Base-by-base conservation (phyloP, 2,329 filamentous ascomycete genomes). In the Sarocladium oryzae region DNA sequence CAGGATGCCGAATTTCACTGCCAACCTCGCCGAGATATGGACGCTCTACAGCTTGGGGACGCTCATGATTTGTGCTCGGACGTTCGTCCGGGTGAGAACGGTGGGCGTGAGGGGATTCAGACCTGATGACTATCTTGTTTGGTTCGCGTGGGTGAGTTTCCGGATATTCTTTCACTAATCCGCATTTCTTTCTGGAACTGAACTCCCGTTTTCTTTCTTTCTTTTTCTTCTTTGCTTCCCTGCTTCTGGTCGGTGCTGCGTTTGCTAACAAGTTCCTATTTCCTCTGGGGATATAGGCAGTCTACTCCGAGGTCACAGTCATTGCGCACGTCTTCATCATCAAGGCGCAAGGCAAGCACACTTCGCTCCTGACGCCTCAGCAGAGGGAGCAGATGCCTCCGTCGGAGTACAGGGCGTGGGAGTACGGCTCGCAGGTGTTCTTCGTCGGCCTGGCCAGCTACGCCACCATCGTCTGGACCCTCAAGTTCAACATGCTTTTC, bases 401-500 rank as follows among this genome's bases (percentile, higher is more conserved):
- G 2, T 58, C 58, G 2, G 59, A 67, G 15, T 58, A 60, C 2
- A 50, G 50, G 8, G 52, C 57, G 5, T 66, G 64, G 57, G 54
- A 56, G 0, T 66, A 53, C 51, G 67, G 66, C 1, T 64, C 69
- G 0, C 60, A 70, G 45, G 62, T 63, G 41, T 71, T 70, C 49
- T 56, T 68, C 18, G 56, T 64, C 1, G 69, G 67, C 1, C 58
- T 66, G 32, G 56, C 57, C 10, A 60, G 59, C 2, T 71, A 72
- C 10, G 58, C 63, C 10, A 53, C 63, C 11, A 62, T 70, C 24
- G 57, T 72, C 3, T 72, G 69, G 69, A 63, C 58, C 0, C 56
- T 72, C 50, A 72, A 70, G 52, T 57, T 72, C 28, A 69, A 69
- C 56, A 70, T 71, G 66, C 50, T 70, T 16, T 70, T 66, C 52